A percentile compares a stretch with the other conserved stretches of the same genome.
Conservation (phyloP, 2,329 filamentous ascomycete genomes). For the Ophiostoma populinum region DNA sequence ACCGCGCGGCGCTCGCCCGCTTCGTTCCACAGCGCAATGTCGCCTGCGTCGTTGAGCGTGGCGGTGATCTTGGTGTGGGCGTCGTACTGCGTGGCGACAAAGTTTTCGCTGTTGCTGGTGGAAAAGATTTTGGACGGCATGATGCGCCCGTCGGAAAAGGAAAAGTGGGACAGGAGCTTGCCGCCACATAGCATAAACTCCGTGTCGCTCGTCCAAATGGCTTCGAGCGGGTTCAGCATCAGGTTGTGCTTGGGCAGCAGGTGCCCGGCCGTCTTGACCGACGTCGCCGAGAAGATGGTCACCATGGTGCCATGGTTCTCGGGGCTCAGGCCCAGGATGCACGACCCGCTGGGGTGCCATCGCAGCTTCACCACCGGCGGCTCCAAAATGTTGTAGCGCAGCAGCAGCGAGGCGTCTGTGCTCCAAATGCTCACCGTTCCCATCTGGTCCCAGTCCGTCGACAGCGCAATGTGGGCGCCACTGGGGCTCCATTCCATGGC, state of each 20-base stretch:
- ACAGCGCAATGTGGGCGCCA: conserved; percentile 38
- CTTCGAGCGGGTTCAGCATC: conserved; percentile 34
- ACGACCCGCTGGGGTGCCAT: conserved; percentile 39
- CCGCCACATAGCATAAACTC: conserved; percentile 44
- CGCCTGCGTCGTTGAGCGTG: conserved; percentile 40
- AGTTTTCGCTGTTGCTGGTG: conserved; percentile 33
- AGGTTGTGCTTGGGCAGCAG: conserved; percentile 32
- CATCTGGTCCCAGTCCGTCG: conserved; percentile 36
- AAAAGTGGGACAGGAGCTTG: conserved; percentile 31
- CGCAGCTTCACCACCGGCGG: conserved; percentile 44
- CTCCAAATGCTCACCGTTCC: conserved; percentile 38
- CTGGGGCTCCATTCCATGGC: conserved; percentile 44
- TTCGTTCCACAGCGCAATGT: not conserved
- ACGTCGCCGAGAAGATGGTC: conserved; percentile 33
- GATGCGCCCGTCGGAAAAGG: conserved; percentile 29
- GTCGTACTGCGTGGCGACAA: conserved; percentile 41
- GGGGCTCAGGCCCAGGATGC: conserved; percentile 40
- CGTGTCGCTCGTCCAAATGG: conserved; percentile 38
- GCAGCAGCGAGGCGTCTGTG: conserved; percentile 31
- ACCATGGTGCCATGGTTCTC: conserved; percentile 35
- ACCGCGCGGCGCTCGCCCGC: conserved; percentile 4
- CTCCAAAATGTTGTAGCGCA: conserved; percentile 38
- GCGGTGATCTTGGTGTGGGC: conserved; percentile 33
- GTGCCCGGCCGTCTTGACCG: conserved; percentile 28
- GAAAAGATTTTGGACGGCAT: conserved; percentile 30